These are phyloP conservation scores for Penicillium frequentans DNA, from an alignment of 2,329 filamentous ascomycete genomes.

Conservation along the genomic window DNA sequence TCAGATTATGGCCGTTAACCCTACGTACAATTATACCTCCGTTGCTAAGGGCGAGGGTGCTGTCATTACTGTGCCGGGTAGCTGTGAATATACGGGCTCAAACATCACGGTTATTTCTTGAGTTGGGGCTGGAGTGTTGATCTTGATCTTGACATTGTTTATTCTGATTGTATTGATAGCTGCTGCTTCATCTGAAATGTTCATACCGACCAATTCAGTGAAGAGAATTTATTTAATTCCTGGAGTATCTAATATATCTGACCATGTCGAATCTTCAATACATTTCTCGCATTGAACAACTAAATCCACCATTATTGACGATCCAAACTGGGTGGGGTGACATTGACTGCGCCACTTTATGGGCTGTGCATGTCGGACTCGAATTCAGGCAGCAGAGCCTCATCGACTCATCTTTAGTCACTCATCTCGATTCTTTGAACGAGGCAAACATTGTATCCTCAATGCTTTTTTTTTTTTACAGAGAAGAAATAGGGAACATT, in stretches of 20 bases:
- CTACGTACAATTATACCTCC: slow-evolving; percentile 12
- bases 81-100: background rate
- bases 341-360: background rate
- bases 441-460: too few species aligned
- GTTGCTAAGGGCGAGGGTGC: slow-evolving; percentile 1
- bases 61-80: slow-evolving; percentile 6
- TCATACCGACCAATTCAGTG: too few species aligned
- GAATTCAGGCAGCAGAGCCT: background rate
- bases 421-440: too few species aligned
- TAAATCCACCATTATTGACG: background rate
- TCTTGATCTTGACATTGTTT: too few species aligned
- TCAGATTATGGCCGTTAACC: slow-evolving; percentile 13
- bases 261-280: too few species aligned
- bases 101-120: background rate
- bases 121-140: background rate
- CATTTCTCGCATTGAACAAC: too few species aligned
- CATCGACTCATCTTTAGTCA: background rate
- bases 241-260: too few species aligned
- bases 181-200: too few species aligned
- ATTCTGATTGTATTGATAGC: too few species aligned
- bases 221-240: too few species aligned
- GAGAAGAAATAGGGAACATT: background rate
- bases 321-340: background rate
- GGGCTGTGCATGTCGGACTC: background rate
- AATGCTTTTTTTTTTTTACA: background rate